Evolutionary conservation across 75 land plant species (phyloP).

Genomic region (Isoetes taiwanensis): DNA sequence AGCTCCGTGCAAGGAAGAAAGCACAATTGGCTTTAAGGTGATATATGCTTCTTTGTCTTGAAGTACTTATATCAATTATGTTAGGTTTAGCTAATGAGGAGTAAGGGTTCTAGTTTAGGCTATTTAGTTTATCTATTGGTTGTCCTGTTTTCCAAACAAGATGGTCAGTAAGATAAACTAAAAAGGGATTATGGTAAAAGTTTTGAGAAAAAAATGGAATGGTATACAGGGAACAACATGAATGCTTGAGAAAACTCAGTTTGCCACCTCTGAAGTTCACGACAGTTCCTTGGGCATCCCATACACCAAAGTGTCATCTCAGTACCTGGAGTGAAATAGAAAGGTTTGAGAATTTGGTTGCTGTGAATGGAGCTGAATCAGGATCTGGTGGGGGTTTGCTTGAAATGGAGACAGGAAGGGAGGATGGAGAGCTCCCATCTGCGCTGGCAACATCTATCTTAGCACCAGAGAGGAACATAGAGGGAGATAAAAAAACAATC

Average conservation of each 20-base stretch:
- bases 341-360: conserved; percentile 4
- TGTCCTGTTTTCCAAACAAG: background rate
- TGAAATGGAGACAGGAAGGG: conserved; percentile 49
- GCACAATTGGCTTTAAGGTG: conserved; percentile 86
- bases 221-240: conserved; percentile 77
- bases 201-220: background rate
- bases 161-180: background rate
- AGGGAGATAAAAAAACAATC: background rate
- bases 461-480: conserved; percentile 5
- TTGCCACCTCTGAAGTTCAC: conserved; percentile 45
- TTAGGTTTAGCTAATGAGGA: background rate
- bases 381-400: conserved; percentile 9
- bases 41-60: conserved; percentile 32
- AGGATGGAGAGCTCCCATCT: conserved; percentile 96
- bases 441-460: conserved; percentile 1
- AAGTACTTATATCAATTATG: background rate
- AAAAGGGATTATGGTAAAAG: background rate
- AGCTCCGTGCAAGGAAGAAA: conserved; percentile 65
- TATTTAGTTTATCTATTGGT: background rate
- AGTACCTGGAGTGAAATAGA: conserved; percentile 43
- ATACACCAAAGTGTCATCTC: conserved; percentile 42
- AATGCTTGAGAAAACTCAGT: conserved; percentile 42
- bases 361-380: conserved; percentile 14
- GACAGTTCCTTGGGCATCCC: conserved; percentile 60
- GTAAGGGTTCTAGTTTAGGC: background rate